Base-by-base conservation (phyloP, 306 rosid genomes). In the Sphenostylis stenocarpa region DNA sequence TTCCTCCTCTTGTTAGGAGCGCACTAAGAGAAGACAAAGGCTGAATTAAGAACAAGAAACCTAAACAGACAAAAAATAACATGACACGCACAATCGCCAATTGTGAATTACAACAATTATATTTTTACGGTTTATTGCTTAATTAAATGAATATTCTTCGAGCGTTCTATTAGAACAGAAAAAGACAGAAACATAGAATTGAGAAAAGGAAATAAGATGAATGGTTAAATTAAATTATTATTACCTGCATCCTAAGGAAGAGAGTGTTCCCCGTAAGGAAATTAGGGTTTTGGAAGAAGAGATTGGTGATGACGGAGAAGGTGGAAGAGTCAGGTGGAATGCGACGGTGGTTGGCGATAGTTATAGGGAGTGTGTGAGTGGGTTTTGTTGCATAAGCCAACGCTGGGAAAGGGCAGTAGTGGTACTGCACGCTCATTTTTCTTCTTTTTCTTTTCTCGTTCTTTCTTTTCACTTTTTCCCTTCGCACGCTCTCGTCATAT, bases 251-350 rank as follows among this genome's bases (percentile, higher is more conserved):
- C 70, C 66, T 41, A 38, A 62, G 41, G 58, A 87, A 81, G 78
- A 62, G 82, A 44, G 85, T 72, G 84, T 90, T 87, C 0, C 98
- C 89, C 87, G 97, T 87, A 76, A 88, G 60, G 85, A 92, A 89
- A 87, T 70, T 82, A 73, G 90, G 86, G 83, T 48, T 79, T 26
- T 71, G 85, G 67, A 85, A 83, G 57, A 71, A 78, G 74, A 77
- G 14, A 52, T 62, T 19, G 41, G 79, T 2, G 33, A 49, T 24
- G 29, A 16, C 10, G 23, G 56, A 33, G n/a, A n/a, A 4, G 33
- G 51, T 4, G 20, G 70, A 39, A 9, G 75, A 81, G 26, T 23
- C 81, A 38, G 76, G 38, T 1, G 73, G 3, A 77, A 67, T 38
- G 7, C 7, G 67, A 7, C 4, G 77, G 17, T 19, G 67, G 76